A percentile compares a stretch with the other conserved stretches of the same genome.
Evolutionary conservation across 2,329 filamentous ascomycete species (phyloP).

Genomic region (Colletotrichum sp.): DNA sequence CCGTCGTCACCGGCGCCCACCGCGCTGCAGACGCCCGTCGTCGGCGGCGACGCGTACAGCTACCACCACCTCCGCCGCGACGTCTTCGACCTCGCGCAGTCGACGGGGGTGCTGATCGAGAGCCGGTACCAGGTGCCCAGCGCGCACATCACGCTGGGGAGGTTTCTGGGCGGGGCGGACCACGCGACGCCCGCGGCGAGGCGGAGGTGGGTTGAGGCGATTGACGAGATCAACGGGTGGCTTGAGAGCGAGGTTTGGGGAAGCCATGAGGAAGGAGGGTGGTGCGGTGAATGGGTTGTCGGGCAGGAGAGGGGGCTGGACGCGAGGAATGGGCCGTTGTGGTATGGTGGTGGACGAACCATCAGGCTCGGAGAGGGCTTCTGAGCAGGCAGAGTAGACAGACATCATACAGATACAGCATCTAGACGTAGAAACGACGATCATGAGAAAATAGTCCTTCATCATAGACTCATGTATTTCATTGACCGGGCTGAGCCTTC

Average conservation of each 20-base stretch:
- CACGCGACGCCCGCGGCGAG: slow-evolving; percentile 64
- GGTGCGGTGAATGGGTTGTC: slow-evolving; percentile 80
- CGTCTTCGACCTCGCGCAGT: slow-evolving; percentile 66
- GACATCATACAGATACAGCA: neutral
- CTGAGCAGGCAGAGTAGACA: slow-evolving; percentile 30
- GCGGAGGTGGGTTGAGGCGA: slow-evolving; percentile 66
- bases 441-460: neutral
- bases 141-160: slow-evolving; percentile 85
- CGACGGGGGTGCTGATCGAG: slow-evolving; percentile 70
- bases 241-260: slow-evolving; percentile 76
- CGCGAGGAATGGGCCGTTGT: slow-evolving; percentile 75
- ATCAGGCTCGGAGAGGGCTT: slow-evolving; percentile 69
- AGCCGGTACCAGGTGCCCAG: slow-evolving; percentile 89
- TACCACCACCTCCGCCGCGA: slow-evolving; percentile 92
- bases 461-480: slow-evolving; percentile 17
- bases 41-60: slow-evolving; percentile 71
- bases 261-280: slow-evolving; percentile 41
- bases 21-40: slow-evolving; percentile 34
- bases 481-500: slow-evolving; percentile 20
- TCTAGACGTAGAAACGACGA: neutral
- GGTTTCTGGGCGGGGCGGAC: slow-evolving; percentile 75
- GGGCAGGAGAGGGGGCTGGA: slow-evolving; percentile 85
- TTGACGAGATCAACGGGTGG: slow-evolving; percentile 81
- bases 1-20: slow-evolving; percentile 42
- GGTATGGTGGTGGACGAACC: slow-evolving; percentile 85